Conservation (phyloP, 1,284 basidiomycete genomes). For the Somion occarium region DNA sequence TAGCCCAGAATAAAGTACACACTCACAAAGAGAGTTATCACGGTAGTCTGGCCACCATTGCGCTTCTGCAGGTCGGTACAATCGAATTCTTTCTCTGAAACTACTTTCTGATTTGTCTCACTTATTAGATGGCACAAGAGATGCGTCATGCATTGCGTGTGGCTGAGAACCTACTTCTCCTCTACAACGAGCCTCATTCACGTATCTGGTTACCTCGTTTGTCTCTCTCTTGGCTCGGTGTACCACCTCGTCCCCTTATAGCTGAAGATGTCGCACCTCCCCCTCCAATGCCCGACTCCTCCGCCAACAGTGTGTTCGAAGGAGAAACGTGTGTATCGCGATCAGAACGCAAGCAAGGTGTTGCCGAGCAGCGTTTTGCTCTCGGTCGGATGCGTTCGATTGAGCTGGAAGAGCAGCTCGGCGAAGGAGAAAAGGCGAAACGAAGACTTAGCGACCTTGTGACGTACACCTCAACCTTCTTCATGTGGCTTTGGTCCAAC, state of each 20-base stretch:
- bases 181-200: slow-evolving; percentile 31
- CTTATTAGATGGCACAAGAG: slow-evolving; percentile 41
- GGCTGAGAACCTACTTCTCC: slow-evolving; percentile 28
- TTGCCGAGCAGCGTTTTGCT: neutral
- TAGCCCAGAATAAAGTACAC: slow-evolving; percentile 4
- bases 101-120: too few species aligned
- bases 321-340: neutral
- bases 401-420: neutral
- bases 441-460: neutral
- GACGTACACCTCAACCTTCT: neutral
- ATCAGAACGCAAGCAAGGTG: neutral
- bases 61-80: slow-evolving; percentile 39
- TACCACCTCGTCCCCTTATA: slow-evolving; percentile 36
- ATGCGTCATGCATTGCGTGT: slow-evolving; percentile 33
- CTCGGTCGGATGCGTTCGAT: neutral
- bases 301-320: neutral
- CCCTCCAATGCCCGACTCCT: too few species aligned
- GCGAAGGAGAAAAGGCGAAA: neutral
- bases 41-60: slow-evolving; percentile 38
- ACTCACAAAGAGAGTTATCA: slow-evolving; percentile 31
- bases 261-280: slow-evolving; percentile 31
- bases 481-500: slow-evolving; percentile 30
- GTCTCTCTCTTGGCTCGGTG: slow-evolving; percentile 43
- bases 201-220: slow-evolving; percentile 43
- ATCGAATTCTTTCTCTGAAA: too few species aligned